phyloP scores from a whole-genome alignment of 1,284 basidiomycete genomes.

The Caloboletus firmus region DNA sequence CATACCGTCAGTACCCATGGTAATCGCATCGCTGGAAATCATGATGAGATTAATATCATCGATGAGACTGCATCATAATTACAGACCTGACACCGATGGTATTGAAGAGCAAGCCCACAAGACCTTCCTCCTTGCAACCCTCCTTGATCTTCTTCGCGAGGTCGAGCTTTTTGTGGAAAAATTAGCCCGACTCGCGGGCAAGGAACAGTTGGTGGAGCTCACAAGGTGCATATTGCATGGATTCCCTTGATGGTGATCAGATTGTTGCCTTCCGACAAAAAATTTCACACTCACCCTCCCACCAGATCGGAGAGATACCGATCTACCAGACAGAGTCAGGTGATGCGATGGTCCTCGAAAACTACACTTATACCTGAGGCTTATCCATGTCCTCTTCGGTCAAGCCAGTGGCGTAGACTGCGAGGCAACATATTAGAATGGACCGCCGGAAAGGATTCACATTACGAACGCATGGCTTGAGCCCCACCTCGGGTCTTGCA shows the following conservation, averaged over 20 bases:
- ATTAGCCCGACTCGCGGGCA: constrained; percentile 8
- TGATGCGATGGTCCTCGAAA: not conserved
- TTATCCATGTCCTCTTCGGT: constrained; percentile 80
- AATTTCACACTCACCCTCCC: constrained; percentile 62
- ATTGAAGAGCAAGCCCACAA: constrained; percentile 77
- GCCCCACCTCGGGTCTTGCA: constrained; percentile 67
- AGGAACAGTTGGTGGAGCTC: constrained; percentile 20
- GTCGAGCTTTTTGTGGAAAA: constrained; percentile 54
- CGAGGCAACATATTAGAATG: constrained; percentile 4
- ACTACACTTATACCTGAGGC: constrained; percentile 56
- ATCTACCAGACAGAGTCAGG: constrained; percentile 46
- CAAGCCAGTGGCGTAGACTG: constrained; percentile 77
- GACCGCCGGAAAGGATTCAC: not conserved
- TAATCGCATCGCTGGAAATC: constrained; percentile 67
- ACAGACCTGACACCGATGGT: constrained; percentile 76
- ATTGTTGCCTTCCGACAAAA: not conserved
- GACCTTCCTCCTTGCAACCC: constrained; percentile 71
- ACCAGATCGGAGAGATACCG: constrained; percentile 84
- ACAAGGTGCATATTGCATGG: constrained; percentile 82
- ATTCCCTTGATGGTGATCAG: constrained; percentile 52
- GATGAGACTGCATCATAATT: not conserved
- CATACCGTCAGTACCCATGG: constrained; percentile 80
- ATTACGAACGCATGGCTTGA: constrained; percentile 74
- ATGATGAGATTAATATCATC: not conserved
- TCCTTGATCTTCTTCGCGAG: constrained; percentile 74